Evolutionary conservation across 192 early-diverging fungal species (phyloP).

Genomic region (Podila verticillata): DNA sequence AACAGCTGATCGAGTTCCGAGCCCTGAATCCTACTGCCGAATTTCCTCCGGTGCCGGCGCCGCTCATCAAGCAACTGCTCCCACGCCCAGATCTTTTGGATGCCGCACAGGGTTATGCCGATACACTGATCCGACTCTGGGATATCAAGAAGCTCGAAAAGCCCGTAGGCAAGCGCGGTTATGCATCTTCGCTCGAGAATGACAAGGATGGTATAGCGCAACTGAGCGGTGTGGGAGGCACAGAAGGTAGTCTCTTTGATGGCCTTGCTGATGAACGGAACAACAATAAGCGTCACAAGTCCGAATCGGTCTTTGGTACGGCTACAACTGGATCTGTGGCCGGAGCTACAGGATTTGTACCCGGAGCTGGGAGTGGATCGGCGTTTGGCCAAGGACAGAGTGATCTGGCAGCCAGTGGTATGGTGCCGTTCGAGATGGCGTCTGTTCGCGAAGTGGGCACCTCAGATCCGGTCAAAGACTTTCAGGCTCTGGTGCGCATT

Average conservation of each 20-base stretch:
- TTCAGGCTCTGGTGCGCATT: constrained; percentile 63
- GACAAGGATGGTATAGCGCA: constrained; percentile 19
- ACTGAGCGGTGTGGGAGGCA: constrained; percentile 13
- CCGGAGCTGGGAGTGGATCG: constrained; percentile 4
- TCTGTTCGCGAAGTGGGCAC: constrained; percentile 59
- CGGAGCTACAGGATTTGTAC: constrained; percentile 16
- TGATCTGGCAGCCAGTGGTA: constrained; percentile 41
- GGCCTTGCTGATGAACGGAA: constrained; percentile 2
- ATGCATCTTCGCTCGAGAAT: constrained; percentile 28
- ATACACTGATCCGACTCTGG: constrained; percentile 61
- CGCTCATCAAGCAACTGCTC: constrained; percentile 57
- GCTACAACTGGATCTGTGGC: constrained; percentile 19
- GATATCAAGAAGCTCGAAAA: constrained; percentile 64
- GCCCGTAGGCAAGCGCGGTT: constrained; percentile 24
- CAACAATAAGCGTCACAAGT: constrained; percentile 32
- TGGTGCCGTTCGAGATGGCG: constrained; percentile 48
- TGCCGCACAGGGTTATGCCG: constrained; percentile 44
- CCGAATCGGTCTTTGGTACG: constrained; percentile 41
- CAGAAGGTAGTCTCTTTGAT: constrained; percentile 22
- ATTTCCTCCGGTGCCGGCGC: constrained; percentile 60
- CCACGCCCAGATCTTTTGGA: constrained; percentile 56
- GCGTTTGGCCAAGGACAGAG: constrained; percentile 25
- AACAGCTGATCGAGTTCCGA: constrained; percentile 65
- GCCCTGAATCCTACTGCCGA: constrained; percentile 60
- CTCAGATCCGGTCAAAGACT: constrained; percentile 68